These are phyloP conservation scores for Drechslerella stenobrocha DNA, from an alignment of 2,329 filamentous ascomycete species.

Conservation along the genomic window DNA sequence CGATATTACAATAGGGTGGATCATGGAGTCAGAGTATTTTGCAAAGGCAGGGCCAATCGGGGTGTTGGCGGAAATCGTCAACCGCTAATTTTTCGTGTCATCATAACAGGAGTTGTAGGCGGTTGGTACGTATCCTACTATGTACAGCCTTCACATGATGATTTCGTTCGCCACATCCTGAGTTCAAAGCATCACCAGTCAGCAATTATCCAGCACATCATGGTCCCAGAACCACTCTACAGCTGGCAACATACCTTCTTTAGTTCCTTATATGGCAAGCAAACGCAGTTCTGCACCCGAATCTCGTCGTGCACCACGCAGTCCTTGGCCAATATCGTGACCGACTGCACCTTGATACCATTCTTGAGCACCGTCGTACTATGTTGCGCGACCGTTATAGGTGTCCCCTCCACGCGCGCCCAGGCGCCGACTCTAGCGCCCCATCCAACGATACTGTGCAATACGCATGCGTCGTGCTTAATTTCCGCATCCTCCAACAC, in stretches of 20 bases:
- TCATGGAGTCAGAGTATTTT: too few species aligned
- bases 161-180: slow-evolving; percentile 83
- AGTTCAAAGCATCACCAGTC: neutral
- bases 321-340: slow-evolving; percentile 96
- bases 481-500: slow-evolving; percentile 93
- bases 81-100: neutral
- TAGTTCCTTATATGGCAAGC: slow-evolving; percentile 95
- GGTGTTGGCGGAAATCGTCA: neutral
- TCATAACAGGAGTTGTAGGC: neutral
- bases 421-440: slow-evolving; percentile 94
- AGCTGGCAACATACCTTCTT: slow-evolving; percentile 64
- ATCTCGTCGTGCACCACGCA: slow-evolving; percentile 92
- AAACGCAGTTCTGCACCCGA: slow-evolving; percentile 95
- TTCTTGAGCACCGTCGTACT: slow-evolving; percentile 95
- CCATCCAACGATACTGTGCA: slow-evolving; percentile 98
- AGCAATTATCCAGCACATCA: neutral
- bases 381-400: slow-evolving; percentile 83
- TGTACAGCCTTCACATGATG: slow-evolving; percentile 72
- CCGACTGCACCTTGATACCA: slow-evolving; percentile 96
- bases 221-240: neutral
- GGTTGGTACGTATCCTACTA: slow-evolving; percentile 15
- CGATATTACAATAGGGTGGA: too few species aligned
- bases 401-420: slow-evolving; percentile 95
- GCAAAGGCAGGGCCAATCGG: too few species aligned
- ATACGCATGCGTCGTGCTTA: slow-evolving; percentile 91